Conservation (phyloP, 164 flowering plant genomes). For the Chloranthus sessilifolius region DNA sequence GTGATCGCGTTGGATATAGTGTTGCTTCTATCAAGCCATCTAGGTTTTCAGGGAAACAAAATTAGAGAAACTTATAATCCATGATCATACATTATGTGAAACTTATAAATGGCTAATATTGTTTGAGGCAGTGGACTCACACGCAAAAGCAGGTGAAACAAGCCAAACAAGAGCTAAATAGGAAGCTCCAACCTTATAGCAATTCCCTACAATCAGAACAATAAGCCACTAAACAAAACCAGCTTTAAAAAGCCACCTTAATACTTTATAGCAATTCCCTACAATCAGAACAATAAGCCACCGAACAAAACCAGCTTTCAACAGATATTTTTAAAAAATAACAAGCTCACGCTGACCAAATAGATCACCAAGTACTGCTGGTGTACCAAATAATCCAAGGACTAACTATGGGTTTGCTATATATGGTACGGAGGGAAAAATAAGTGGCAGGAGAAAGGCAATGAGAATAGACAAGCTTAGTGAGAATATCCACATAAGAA, state of each 20-base stretch:
- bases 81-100: too few relatives aligned
- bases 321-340: conserved; percentile 47
- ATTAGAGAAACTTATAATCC: too few relatives aligned
- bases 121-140: conserved; percentile 44
- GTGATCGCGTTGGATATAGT: conserved; percentile 61
- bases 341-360: conserved; percentile 81
- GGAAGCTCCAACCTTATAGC: conserved; percentile 68
- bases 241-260: conserved; percentile 90
- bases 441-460: conserved; percentile 60
- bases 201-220: conserved; percentile 59
- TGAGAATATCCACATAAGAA: conserved; percentile 75
- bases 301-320: conserved; percentile 42
- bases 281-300: conserved; percentile 69
- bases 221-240: conserved; percentile 84
- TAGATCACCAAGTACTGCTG: conserved; percentile 83
- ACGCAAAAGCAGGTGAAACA: conserved; percentile 80
- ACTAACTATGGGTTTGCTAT: conserved; percentile 77
- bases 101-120: not conserved
- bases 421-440: conserved; percentile 70
- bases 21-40: conserved; percentile 98
- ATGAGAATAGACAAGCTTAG: conserved; percentile 52
- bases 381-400: conserved; percentile 79
- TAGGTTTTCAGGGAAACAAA: conserved; percentile 25
- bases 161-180: conserved; percentile 90
- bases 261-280: conserved; percentile 61